Evolutionary conservation across 164 flowering plant species (phyloP), one percentile per base, ranked within the genome.

Genomic region (Stephania japonica): DNA sequence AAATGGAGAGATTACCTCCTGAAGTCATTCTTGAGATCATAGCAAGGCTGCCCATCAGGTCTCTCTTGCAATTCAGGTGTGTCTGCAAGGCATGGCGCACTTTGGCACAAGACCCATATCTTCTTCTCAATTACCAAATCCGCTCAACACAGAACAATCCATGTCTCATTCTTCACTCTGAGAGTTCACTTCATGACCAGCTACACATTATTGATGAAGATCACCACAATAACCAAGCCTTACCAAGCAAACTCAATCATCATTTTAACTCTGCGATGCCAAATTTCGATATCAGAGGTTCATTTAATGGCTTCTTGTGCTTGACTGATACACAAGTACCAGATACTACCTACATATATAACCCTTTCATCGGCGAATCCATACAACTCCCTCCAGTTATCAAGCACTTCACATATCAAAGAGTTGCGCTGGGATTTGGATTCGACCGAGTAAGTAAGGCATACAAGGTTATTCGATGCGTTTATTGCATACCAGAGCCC

Each of bases 361-460:
- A 86, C 65, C 88, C 88, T 42, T 82, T 86, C 67, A 84, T 84
- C 43, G 44, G 77, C 23, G 71, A 78, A 0, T 72, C 72, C 63
- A 18, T 12, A n/a, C 78, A 72, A 79, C 77, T 86, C 1, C 88
- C 86, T 7, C 68, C 73, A 38, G 32, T 74, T 0, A 38, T 4
- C 21, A 63, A 76, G 24, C 80, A 69, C 64, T 13, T 26, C 6
- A 69, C 67, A 0, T 65, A 81, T 61, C 85, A 79, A 65, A 72
- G 74, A 23, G 77, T 79, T 47, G 82, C 77, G 8, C 77, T 69
- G 42, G 86, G 86, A 13, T 82, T 86, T 38, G 86, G 88, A 4
- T 80, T 80, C 44, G 75, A 78, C 71, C 82, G 80, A 1, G 38
- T 1, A 9, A 78, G 80, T 5, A 76, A 75, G n/a, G 75, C 78